phyloP scores from a whole-genome alignment of 345 rosid species.

The Populus euphratica region DNA sequence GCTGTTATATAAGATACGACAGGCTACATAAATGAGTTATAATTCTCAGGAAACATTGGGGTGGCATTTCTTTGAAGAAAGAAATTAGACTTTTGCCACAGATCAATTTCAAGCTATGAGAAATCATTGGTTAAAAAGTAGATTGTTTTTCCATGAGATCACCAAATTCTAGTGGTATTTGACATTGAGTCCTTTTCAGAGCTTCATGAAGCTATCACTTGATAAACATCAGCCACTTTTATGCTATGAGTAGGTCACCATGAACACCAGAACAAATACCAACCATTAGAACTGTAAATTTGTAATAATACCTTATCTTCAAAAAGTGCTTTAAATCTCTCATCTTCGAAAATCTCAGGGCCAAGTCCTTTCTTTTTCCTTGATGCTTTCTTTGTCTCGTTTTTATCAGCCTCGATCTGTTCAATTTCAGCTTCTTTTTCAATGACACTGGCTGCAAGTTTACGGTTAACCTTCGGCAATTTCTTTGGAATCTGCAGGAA shows the following conservation, averaged over 20 bases:
- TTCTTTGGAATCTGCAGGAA: conserved; percentile 56
- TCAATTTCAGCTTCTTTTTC: conserved; percentile 60
- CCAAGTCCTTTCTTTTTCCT: conserved; percentile 71
- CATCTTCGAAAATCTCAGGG: conserved; percentile 47
- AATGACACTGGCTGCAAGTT: conserved; percentile 53
- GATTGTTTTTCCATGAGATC: no score
- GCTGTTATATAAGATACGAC: background rate
- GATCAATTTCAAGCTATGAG: no score
- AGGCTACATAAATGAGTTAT: no score
- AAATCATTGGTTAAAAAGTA: no score
- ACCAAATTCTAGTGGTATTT: no score
- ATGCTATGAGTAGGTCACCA: no score
- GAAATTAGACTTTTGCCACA: no score
- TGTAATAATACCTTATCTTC: conserved; percentile 47
- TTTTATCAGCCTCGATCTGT: conserved; percentile 40
- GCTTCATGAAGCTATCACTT: no score
- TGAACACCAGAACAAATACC: background rate
- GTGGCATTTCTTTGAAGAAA: background rate
- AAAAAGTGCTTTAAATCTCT: conserved; percentile 54
- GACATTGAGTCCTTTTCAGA: no score
- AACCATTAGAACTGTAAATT: background rate
- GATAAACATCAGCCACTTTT: no score
- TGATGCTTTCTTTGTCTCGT: conserved; percentile 54
- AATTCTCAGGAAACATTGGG: background rate
- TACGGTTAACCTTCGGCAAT: conserved; percentile 71